These are phyloP conservation scores for Heterobasidion occidentale DNA, from an alignment of 1,284 basidiomycete genomes.

Conservation along the genomic window DNA sequence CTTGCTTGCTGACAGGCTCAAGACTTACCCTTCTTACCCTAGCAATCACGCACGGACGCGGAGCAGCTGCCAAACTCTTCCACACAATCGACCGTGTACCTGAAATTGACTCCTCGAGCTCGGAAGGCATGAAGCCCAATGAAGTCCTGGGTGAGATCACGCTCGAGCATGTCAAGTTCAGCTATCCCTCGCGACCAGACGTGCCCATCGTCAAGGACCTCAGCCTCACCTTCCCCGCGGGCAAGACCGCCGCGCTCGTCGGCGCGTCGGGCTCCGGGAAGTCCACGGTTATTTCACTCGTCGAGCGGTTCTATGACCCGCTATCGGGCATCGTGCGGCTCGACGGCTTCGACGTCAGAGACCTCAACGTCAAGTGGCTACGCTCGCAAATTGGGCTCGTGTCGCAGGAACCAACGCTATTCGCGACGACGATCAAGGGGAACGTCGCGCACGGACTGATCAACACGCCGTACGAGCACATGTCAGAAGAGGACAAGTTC, in stretches of 20 bases:
- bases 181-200: slow-evolving; percentile 84
- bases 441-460: slow-evolving; percentile 92
- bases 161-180: slow-evolving; percentile 77
- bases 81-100: slow-evolving; percentile 87
- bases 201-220: slow-evolving; percentile 80
- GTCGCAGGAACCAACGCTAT: slow-evolving; percentile 85
- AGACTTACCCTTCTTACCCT: neutral
- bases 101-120: slow-evolving; percentile 75
- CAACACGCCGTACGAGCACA: slow-evolving; percentile 63
- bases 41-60: slow-evolving; percentile 78
- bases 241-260: slow-evolving; percentile 81
- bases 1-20: slow-evolving; percentile 4
- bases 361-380: slow-evolving; percentile 84
- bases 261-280: slow-evolving; percentile 91
- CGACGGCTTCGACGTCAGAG: slow-evolving; percentile 72
- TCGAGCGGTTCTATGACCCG: slow-evolving; percentile 90
- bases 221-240: slow-evolving; percentile 60
- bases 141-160: slow-evolving; percentile 70
- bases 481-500: slow-evolving; percentile 71
- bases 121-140: slow-evolving; percentile 66
- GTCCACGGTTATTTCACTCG: slow-evolving; percentile 72
- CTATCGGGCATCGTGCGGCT: slow-evolving; percentile 65
- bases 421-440: slow-evolving; percentile 68
- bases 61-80: slow-evolving; percentile 89
- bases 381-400: slow-evolving; percentile 88